Evolutionary conservation across 208 protist genomes (phyloP).

Genomic region (Leishmania martiniquensis): DNA sequence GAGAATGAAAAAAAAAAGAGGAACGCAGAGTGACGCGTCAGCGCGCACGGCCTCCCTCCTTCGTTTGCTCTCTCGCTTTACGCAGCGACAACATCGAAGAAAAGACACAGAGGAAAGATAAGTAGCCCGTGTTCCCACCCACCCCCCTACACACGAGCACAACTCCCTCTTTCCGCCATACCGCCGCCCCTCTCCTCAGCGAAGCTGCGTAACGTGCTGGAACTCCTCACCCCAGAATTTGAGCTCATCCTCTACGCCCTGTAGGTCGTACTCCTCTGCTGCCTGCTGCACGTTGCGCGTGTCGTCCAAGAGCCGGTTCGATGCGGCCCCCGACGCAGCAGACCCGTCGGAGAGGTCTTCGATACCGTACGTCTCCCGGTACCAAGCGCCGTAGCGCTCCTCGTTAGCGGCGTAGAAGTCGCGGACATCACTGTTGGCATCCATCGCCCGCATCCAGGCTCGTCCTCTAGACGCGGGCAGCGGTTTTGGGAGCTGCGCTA

Average conservation of each 20-base stretch:
- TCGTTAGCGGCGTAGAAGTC: conserved; percentile 56
- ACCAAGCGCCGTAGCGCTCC: conserved; percentile 82
- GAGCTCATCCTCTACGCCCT: conserved; percentile 58
- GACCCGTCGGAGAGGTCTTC: conserved; percentile 70
- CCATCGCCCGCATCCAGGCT: conserved; percentile 60
- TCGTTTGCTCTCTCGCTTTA: background rate
- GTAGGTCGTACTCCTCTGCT: conserved; percentile 44
- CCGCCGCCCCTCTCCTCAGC: conserved; percentile 21
- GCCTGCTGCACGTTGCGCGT: conserved; percentile 46
- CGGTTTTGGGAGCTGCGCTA: conserved; percentile 55
- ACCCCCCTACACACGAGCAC: too few relatives aligned
- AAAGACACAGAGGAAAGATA: background rate
- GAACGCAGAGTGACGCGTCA: background rate
- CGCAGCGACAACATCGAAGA: background rate
- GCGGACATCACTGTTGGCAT: conserved; percentile 62
- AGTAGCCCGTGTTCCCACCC: background rate
- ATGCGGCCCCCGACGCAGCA: conserved; percentile 64
- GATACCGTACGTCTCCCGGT: conserved; percentile 70
- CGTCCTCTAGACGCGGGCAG: conserved; percentile 31
- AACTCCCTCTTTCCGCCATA: background rate
- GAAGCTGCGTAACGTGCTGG: conserved; percentile 54
- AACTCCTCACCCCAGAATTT: conserved; percentile 67
- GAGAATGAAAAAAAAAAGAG: background rate
- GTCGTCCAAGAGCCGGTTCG: conserved; percentile 63
- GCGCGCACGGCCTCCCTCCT: background rate